These are phyloP conservation scores for Carpinus fangiana DNA, from an alignment of 306 rosid genomes.

Conservation along the genomic window DNA sequence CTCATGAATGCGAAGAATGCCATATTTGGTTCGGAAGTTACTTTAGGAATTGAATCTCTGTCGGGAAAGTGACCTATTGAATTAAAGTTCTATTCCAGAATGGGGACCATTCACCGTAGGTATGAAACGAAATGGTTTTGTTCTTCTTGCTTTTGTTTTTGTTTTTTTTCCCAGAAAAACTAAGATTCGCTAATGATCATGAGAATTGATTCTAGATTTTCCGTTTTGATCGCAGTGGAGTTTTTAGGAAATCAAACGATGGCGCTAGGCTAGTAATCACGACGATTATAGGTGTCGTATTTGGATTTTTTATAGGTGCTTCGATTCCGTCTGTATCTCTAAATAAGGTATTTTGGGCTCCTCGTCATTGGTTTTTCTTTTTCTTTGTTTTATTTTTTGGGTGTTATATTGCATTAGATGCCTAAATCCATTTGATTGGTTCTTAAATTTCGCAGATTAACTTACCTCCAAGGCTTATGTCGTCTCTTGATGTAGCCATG, in stretches of 20 bases:
- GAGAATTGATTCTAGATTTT: slow-evolving; percentile 24
- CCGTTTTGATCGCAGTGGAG: slow-evolving; percentile 41
- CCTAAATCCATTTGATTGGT: slow-evolving; percentile 29
- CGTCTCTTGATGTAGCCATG: slow-evolving; percentile 68
- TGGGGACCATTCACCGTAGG: slow-evolving; percentile 56
- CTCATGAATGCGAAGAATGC: slow-evolving; percentile 29
- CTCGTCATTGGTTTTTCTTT: not conserved
- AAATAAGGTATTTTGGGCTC: slow-evolving; percentile 53
- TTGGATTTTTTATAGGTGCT: slow-evolving; percentile 81
- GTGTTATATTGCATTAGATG: slow-evolving; percentile 1
- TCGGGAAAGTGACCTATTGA: slow-evolving; percentile 32
- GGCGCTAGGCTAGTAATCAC: slow-evolving; percentile 55
- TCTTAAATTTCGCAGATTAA: slow-evolving; percentile 60
- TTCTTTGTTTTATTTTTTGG: not conserved
- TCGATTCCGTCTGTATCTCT: slow-evolving; percentile 63
- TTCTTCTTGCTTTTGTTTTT: not conserved
- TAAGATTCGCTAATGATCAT: not conserved
- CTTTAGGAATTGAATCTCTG: slow-evolving; percentile 31
- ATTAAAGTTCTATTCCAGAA: slow-evolving; percentile 35
- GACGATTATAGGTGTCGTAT: slow-evolving; percentile 61
- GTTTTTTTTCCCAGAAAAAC: not conserved
- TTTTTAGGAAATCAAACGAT: slow-evolving; percentile 58
- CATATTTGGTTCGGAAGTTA: slow-evolving; percentile 34
- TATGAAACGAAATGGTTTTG: slow-evolving; percentile 15
- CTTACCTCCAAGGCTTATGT: slow-evolving; percentile 64